These are phyloP conservation scores for Epichloe glyceriae DNA, from an alignment of 2,329 filamentous ascomycete genomes.

Conservation along the genomic window DNA sequence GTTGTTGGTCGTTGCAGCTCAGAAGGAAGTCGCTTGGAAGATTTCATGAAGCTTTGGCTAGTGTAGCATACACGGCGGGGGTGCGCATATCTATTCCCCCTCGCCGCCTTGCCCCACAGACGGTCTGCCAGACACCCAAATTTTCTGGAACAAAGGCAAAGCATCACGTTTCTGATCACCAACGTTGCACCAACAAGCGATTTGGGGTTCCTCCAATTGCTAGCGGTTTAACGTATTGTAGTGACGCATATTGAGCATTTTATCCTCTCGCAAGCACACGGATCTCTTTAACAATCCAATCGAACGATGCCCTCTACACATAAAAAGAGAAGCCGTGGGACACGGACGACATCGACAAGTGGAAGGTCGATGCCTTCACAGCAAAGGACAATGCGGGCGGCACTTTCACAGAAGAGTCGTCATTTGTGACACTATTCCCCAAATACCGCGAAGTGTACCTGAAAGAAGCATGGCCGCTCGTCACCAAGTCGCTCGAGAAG, in stretches of 20 bases:
- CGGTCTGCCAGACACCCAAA: background rate
- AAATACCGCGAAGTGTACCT: constrained; percentile 95
- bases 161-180: background rate
- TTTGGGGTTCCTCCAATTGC: background rate
- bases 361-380: constrained; percentile 82
- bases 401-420: constrained; percentile 84
- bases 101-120: background rate
- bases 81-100: background rate
- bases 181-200: background rate
- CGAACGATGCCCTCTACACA: constrained; percentile 69
- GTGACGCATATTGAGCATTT: background rate
- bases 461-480: constrained; percentile 81
- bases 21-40: constrained; percentile 5
- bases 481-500: constrained; percentile 80
- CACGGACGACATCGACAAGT: constrained; percentile 94
- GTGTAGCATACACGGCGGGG: background rate
- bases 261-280: too few relatives aligned
- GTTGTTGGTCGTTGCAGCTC: background rate
- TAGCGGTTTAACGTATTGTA: background rate
- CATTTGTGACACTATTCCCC: constrained; percentile 77
- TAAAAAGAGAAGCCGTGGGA: constrained; percentile 88
- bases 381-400: constrained; percentile 75
- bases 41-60: constrained; percentile 1
- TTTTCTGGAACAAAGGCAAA: background rate
- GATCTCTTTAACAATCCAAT: background rate